A percentile compares a stretch with the other conserved stretches of the same genome.
phyloP scores from a whole-genome alignment of 2,329 filamentous ascomycete genomes.

The Fusarium sp. region DNA sequence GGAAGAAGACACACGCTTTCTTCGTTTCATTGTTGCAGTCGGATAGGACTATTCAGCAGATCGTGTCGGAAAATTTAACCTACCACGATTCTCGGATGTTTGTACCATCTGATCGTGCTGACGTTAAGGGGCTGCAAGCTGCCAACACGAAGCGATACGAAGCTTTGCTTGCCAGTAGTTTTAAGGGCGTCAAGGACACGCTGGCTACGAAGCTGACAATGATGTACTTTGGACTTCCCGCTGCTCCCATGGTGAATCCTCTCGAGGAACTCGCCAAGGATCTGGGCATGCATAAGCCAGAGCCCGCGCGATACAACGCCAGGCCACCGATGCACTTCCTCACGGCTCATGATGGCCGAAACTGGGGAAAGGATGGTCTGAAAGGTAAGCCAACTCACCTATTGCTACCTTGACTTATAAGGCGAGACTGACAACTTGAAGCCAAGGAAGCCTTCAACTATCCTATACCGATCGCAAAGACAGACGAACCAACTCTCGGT shows the following conservation, averaged over 20 bases:
- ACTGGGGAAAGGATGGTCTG: constrained; percentile 43
- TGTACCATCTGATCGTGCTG: constrained; percentile 39
- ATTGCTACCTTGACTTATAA: too few relatives aligned
- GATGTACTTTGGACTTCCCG: constrained; percentile 58
- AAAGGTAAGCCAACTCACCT: constrained; percentile 22
- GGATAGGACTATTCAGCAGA: constrained; percentile 39
- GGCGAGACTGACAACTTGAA: constrained; percentile 13
- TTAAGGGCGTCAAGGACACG: constrained; percentile 42
- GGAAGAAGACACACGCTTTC: constrained; percentile 42
- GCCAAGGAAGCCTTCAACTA: constrained; percentile 13
- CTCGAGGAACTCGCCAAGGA: constrained; percentile 41
- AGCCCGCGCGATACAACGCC: constrained; percentile 25
- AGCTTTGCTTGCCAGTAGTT: constrained; percentile 45
- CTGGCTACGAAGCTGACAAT: constrained; percentile 56
- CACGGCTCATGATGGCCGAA: constrained; percentile 44
- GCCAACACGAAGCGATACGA: constrained; percentile 45
- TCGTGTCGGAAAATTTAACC: constrained; percentile 50
- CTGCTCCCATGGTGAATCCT: constrained; percentile 49
- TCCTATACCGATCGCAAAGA: constrained; percentile 9
- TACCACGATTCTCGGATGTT: constrained; percentile 48
- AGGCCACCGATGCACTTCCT: constrained; percentile 48
- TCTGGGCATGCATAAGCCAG: constrained; percentile 26
- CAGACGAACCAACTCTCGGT: constrained; percentile 5
- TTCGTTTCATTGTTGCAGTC: constrained; percentile 45
- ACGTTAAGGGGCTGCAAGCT: constrained; percentile 47